Evolutionary conservation across 1,139 yeast species (phyloP).

Genomic region (Candida tetrigidarum): DNA sequence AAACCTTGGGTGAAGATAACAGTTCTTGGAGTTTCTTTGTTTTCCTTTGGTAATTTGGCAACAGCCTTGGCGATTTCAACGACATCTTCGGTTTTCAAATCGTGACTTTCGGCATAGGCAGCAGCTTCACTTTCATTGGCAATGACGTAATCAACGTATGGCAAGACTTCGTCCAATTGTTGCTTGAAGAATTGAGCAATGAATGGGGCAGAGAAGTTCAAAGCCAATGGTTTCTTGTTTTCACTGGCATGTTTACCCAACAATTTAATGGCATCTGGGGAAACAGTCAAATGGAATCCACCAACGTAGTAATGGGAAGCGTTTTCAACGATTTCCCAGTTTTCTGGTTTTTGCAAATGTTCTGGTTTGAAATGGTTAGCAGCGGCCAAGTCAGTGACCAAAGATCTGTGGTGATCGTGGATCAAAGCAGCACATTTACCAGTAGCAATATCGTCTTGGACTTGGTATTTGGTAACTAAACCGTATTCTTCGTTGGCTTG

Average conservation of each 20-base stretch:
- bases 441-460: constrained; percentile 75
- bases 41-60: constrained; percentile 79
- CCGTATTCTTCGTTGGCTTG: constrained; percentile 91
- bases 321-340: constrained; percentile 84
- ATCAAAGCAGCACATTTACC: constrained; percentile 99
- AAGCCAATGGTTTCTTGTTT: constrained; percentile 76
- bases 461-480: constrained; percentile 82
- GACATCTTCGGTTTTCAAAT: constrained; percentile 57
- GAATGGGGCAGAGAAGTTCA: constrained; percentile 97
- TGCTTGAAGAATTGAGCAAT: constrained; percentile 95
- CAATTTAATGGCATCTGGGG: constrained; percentile 90
- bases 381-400: constrained; percentile 96
- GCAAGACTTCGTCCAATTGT: constrained; percentile 77
- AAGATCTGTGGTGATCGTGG: constrained; percentile 85
- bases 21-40: constrained; percentile 72
- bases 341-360: constrained; percentile 87
- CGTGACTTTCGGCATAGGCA: constrained; percentile 88
- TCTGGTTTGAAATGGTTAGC: constrained; percentile 95
- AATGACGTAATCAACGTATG: constrained; percentile 89
- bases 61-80: constrained; percentile 80
- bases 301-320: constrained; percentile 91
- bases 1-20: constrained; percentile 93
- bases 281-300: constrained; percentile 97
- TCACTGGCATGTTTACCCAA: constrained; percentile 92
- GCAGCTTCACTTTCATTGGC: constrained; percentile 99